Evolutionary conservation across 305 asterid species (phyloP).

Genomic region (Nicotiana rustica): DNA sequence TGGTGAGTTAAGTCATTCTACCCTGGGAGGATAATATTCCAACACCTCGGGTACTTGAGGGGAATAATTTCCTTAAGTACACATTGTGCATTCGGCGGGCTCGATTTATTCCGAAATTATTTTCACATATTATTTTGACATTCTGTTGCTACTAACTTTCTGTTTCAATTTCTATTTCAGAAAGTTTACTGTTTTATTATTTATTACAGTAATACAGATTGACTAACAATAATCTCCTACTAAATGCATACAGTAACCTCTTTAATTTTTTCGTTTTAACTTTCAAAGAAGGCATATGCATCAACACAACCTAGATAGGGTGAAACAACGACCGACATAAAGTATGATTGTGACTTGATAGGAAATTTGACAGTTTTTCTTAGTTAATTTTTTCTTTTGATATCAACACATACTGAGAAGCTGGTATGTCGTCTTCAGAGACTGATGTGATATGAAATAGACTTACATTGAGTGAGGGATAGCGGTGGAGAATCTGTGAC

Average conservation of each 20-base stretch:
- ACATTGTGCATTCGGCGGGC: no score
- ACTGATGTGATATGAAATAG: not conserved
- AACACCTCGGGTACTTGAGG: no score
- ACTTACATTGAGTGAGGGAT: conserved; percentile 73
- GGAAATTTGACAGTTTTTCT: not conserved
- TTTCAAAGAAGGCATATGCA: not conserved
- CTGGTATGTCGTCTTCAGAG: not conserved
- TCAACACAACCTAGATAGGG: not conserved
- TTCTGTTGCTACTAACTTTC: no score
- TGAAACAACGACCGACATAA: not conserved
- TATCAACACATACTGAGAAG: not conserved
- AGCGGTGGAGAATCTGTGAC: conserved; percentile 86
- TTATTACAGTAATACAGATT: no score
- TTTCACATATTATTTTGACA: no score
- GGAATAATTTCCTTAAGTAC: no score
- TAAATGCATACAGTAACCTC: not conserved
- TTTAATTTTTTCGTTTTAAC: not conserved
- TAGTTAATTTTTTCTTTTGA: not conserved
- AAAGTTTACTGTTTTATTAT: no score
- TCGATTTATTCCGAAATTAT: no score
- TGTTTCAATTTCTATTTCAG: no score
- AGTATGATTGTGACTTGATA: not conserved
- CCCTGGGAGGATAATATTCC: no score
- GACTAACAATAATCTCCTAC: not conserved
- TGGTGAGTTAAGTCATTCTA: no score